Evolutionary conservation across 768 basidiomycete genomes (phyloP), one percentile per base, ranked within the genome.

Genomic region (Phylloporus sp.): DNA sequence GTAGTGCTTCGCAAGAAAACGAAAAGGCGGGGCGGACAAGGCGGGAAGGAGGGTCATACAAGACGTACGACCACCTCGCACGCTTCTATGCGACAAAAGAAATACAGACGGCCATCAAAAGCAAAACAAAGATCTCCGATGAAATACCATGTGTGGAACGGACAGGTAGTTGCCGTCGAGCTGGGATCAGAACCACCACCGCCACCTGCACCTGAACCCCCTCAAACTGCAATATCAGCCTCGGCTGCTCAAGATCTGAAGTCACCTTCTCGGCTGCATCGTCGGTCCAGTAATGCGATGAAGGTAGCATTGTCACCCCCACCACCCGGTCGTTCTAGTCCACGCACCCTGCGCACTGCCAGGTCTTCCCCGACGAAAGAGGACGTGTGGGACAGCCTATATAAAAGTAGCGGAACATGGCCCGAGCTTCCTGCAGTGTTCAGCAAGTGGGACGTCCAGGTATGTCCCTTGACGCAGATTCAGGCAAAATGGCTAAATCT

Each of bases 371-470:
- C 42, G 18, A 32, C 12, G 16, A 57, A 55, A 45, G 39, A 42
- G 8, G 38, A 52, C 0, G 18, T 32, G 3, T 47, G 26, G 29
- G 27, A 41, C 2, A 10, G 1, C 23, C 24, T 45, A 5, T 23
- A 47, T 6, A 11, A 12, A 3, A 20, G 5, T 13, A 28, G 28
- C 11, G n/a, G 16, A 2, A 28, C 0, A 15, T 67, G 65, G 66
- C 63, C 63, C 2, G 16, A 54, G 26, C 41, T 59, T 1, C 49
- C 53, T 4, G 15, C 1, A 6, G 4, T 9, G 24, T 59, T 65
- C 9, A 50, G 44, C 13, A 55, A 53, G 1, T 63, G 66, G 63
- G 55, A 66, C 15, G 13, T 23, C 13, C 66, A 68, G 63, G 65
- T 66, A 44, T 6, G 46, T 42, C 18, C 24, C 10, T 20, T 5